phyloP scores from a whole-genome alignment of 345 rosid species.

The Lepidium aucheri region DNA sequence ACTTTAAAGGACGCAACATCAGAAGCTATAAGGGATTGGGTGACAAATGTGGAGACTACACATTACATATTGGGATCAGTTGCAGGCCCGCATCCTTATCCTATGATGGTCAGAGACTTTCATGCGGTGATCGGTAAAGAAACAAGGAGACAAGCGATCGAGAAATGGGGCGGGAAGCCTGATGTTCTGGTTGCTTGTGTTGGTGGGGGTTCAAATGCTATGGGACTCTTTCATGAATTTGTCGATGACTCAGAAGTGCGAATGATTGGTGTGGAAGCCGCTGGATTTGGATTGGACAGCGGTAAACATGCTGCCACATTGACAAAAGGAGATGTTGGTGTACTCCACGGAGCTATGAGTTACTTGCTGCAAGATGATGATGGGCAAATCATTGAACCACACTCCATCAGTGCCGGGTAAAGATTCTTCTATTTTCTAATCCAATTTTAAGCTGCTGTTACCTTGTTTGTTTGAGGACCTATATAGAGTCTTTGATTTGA shows the following conservation, averaged over 20 bases:
- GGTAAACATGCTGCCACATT: slow-evolving; percentile 98
- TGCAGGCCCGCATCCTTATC: slow-evolving; percentile 97
- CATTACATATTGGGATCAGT: slow-evolving; percentile 93
- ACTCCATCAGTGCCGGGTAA: slow-evolving; percentile 94
- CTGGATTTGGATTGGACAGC: slow-evolving; percentile 86
- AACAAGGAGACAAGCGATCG: slow-evolving; percentile 77
- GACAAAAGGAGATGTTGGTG: slow-evolving; percentile 83
- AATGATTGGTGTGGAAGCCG: slow-evolving; percentile 93
- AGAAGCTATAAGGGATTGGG: slow-evolving; percentile 89
- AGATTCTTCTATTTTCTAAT: neutral
- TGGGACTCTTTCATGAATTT: slow-evolving; percentile 95
- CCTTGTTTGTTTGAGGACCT: neutral
- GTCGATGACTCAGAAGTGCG: slow-evolving; percentile 64
- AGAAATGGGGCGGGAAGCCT: slow-evolving; percentile 98
- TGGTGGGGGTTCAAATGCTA: slow-evolving; percentile 95
- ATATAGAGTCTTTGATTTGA: neutral
- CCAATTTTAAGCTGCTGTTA: neutral
- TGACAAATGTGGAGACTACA: slow-evolving; percentile 83
- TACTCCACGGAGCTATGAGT: slow-evolving; percentile 95
- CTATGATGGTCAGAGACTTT: slow-evolving; percentile 95
- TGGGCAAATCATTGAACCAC: slow-evolving; percentile 93
- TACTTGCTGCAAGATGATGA: slow-evolving; percentile 89
- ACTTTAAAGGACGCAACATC: slow-evolving; percentile 72
- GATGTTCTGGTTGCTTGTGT: slow-evolving; percentile 92
- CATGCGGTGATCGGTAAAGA: slow-evolving; percentile 90